A percentile compares a stretch with the other conserved stretches of the same genome.
phyloP scores from a whole-genome alignment of 208 protist species.

The Crithidia bombi region DNA sequence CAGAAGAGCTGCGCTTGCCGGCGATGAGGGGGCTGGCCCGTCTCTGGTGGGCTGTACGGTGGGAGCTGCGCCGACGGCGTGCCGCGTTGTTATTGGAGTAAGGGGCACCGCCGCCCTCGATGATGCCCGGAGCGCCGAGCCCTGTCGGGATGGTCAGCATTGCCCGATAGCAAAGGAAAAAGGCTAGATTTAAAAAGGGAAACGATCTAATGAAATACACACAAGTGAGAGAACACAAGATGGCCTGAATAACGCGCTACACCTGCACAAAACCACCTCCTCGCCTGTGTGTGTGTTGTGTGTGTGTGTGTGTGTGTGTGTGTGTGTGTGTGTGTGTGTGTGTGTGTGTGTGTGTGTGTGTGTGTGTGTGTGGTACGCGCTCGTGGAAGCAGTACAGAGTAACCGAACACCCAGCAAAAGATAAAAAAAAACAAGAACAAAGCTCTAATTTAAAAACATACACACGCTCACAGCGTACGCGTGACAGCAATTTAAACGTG shows the following conservation, averaged over 20 bases:
- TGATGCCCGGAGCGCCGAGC: constrained; percentile 2
- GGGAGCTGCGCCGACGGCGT: constrained; percentile 22
- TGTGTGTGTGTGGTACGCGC: too few species aligned
- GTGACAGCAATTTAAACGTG: background rate
- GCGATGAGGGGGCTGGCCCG: constrained; percentile 2
- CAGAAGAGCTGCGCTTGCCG: background rate
- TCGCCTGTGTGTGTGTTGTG: too few species aligned
- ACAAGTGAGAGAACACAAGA: too few species aligned
- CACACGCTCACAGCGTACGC: background rate
- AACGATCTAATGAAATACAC: background rate
- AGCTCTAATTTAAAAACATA: background rate
- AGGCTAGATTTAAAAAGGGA: too few species aligned
- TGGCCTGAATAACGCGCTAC: too few species aligned
- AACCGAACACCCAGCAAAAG: background rate
- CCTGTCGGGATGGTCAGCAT: constrained; percentile 10
- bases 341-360: too few species aligned
- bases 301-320: too few species aligned
- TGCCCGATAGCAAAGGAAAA: background rate
- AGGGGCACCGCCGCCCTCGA: background rate
- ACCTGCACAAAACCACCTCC: too few species aligned
- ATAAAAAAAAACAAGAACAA: too few species aligned
- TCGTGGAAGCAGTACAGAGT: background rate
- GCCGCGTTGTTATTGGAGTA: background rate
- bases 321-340: too few species aligned
- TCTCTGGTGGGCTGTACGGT: constrained; percentile 10